These are phyloP conservation scores for Hymenotorrendiella dingleyae DNA, from an alignment of 2,329 filamentous ascomycete genomes.

Conservation along the genomic window DNA sequence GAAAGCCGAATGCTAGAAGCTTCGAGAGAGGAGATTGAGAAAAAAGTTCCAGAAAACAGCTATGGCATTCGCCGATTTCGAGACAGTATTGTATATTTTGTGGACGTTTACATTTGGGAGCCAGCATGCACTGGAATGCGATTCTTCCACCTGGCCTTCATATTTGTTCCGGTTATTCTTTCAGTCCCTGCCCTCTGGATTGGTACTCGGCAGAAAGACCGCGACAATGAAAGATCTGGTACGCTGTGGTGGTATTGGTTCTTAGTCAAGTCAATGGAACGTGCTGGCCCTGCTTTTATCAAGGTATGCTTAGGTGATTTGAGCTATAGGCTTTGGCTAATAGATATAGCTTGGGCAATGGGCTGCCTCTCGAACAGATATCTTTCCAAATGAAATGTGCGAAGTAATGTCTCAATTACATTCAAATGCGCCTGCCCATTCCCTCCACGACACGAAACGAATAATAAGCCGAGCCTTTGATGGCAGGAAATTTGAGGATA, in stretches of 20 bases:
- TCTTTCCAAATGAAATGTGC: slow-evolving; percentile 92
- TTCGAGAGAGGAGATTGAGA: slow-evolving; percentile 71
- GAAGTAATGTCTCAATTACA: slow-evolving; percentile 90
- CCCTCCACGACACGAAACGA: slow-evolving; percentile 68
- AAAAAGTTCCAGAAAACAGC: slow-evolving; percentile 57
- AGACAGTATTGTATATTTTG: slow-evolving; percentile 55
- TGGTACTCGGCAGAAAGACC: slow-evolving; percentile 55
- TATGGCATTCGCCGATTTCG: slow-evolving; percentile 51
- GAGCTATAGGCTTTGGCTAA: slow-evolving; percentile 14
- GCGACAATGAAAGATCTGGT: slow-evolving; percentile 70
- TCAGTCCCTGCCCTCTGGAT: slow-evolving; percentile 78
- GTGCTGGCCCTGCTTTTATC: slow-evolving; percentile 91
- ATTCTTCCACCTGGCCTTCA: slow-evolving; percentile 79
- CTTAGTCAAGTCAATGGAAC: slow-evolving; percentile 83
- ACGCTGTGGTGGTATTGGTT: slow-evolving; percentile 95
- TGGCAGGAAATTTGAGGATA: slow-evolving; percentile 74
- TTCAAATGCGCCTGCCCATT: slow-evolving; percentile 89
- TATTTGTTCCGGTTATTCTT: slow-evolving; percentile 86
- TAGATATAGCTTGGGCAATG: slow-evolving; percentile 77
- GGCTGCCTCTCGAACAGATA: slow-evolving; percentile 93
- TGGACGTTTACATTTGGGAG: slow-evolving; percentile 74
- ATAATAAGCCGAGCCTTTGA: slow-evolving; percentile 80
- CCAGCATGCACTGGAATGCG: slow-evolving; percentile 79
- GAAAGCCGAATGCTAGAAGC: slow-evolving; percentile 83
- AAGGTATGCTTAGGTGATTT: slow-evolving; percentile 53